Conservation (phyloP, 352 stramenopile genomes). For the Globisporangium spiculum region DNA sequence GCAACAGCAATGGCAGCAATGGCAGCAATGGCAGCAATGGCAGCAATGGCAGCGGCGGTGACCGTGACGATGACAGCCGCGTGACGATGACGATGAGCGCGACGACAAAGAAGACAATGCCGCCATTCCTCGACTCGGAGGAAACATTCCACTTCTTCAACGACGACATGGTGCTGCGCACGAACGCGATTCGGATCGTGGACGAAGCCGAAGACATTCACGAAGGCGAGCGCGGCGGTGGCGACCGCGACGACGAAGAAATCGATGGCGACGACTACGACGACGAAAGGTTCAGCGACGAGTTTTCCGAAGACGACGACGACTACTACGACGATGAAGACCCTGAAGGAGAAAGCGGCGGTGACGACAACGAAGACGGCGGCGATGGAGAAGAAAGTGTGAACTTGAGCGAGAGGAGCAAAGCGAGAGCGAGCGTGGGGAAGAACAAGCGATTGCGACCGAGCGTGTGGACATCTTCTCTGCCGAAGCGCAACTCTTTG, state of each 20-base stretch:
- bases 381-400: constrained; percentile 14
- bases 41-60: background rate
- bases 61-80: constrained; percentile 14
- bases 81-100: background rate
- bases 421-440: constrained; percentile 8
- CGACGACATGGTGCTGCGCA: constrained; percentile 51
- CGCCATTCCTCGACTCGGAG: constrained; percentile 43
- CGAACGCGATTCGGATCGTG: constrained; percentile 49
- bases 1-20: background rate
- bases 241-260: constrained; percentile 18
- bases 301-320: constrained; percentile 29
- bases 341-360: constrained; percentile 23
- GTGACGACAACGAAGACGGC: constrained; percentile 17
- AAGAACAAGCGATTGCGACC: constrained; percentile 4
- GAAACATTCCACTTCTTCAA: constrained; percentile 74
- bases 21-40: background rate
- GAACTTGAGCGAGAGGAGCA: constrained; percentile 4
- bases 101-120: constrained; percentile 14
- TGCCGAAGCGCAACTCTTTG: constrained; percentile 19
- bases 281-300: constrained; percentile 26
- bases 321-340: constrained; percentile 26
- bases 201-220: constrained; percentile 18
- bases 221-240: constrained; percentile 14
- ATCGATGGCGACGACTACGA: constrained; percentile 26
- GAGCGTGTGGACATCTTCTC: constrained; percentile 2